Percentiles rank a stretch among this genome's conserved stretches.
Evolutionary conservation across 2,329 filamentous ascomycete species (phyloP).

Genomic region (Alternaria viburni): DNA sequence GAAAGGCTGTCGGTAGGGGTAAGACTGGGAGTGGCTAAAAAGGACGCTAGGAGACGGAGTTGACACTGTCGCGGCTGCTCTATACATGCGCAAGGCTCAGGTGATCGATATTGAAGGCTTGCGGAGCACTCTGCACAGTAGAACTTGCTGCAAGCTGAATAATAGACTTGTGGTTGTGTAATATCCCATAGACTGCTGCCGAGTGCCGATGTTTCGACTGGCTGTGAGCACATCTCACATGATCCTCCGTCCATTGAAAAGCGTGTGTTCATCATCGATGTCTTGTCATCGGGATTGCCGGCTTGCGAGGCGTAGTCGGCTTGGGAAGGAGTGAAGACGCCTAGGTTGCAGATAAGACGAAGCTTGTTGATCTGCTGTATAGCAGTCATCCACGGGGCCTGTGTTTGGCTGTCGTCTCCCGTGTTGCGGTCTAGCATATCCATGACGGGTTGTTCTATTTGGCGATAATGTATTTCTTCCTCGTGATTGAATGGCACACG

Average conservation of each 20-base stretch:
- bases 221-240: neutral
- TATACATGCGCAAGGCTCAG: neutral
- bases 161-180: neutral
- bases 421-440: neutral
- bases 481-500: neutral
- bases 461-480: neutral
- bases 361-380: conserved; percentile 56
- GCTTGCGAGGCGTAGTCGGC: neutral
- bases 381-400: conserved; percentile 20
- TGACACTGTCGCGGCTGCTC: neutral
- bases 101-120: neutral
- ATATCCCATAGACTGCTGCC: neutral
- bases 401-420: neutral
- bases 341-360: conserved; percentile 57
- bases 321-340: conserved; percentile 18
- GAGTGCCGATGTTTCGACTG: neutral
- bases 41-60: neutral
- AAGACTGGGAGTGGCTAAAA: neutral
- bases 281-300: neutral
- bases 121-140: neutral
- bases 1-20: neutral
- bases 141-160: conserved; percentile 1
- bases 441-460: neutral
- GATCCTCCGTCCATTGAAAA: neutral
- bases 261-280: neutral